Conservation (phyloP, 192 early-diverging fungal species). For the Bifiguratus adelaidae region DNA sequence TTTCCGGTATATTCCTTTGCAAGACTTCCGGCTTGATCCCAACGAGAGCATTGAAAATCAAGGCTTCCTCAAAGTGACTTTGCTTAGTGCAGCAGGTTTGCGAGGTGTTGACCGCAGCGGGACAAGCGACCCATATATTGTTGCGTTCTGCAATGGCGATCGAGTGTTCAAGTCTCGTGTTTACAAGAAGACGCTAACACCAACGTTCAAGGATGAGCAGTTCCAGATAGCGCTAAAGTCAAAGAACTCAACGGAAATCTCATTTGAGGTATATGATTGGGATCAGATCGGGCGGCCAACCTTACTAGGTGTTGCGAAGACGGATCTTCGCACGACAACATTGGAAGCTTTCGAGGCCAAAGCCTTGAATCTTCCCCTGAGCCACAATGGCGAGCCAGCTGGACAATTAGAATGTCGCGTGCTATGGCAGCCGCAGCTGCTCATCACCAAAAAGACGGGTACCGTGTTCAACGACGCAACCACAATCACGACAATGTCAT, state of each 20-base stretch:
- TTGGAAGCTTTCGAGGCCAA: conserved; percentile 11
- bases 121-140: conserved; percentile 64
- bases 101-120: conserved; percentile 62
- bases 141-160: conserved; percentile 51
- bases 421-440: conserved; percentile 44
- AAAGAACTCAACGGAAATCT: conserved; percentile 41
- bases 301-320: conserved; percentile 36
- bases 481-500: conserved; percentile 34
- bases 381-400: conserved; percentile 1
- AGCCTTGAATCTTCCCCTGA: conserved; percentile 6
- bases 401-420: conserved; percentile 40
- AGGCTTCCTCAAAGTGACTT: conserved; percentile 52
- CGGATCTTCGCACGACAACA: conserved; percentile 27
- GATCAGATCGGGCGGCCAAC: conserved; percentile 57
- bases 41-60: conserved; percentile 46
- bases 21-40: conserved; percentile 27
- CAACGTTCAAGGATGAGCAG: conserved; percentile 48
- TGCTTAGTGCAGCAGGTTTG: conserved; percentile 43
- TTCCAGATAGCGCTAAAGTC: conserved; percentile 42
- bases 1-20: conserved; percentile 30
- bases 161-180: conserved; percentile 57
- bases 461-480: conserved; percentile 16
- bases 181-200: conserved; percentile 64
- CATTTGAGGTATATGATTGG: conserved; percentile 73
- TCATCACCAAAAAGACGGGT: conserved; percentile 14